phyloP scores from a whole-genome alignment of 1,284 basidiomycete species.

The Tilletia setariae region DNA sequence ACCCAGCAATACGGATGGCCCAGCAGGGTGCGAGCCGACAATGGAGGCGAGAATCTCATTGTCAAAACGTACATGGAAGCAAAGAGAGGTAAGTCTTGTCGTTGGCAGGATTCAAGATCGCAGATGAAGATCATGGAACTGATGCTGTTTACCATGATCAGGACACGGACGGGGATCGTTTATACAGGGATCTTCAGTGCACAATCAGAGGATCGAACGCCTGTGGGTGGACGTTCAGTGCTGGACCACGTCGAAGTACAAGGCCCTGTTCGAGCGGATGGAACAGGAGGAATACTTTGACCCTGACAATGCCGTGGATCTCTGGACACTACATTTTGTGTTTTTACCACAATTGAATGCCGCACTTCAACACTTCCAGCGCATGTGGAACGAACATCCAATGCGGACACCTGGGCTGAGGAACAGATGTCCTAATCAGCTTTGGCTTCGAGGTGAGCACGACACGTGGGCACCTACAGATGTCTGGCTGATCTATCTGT shows the following conservation, averaged over 20 bases:
- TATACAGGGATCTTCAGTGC: not conserved
- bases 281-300: no score
- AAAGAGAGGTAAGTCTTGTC: not conserved
- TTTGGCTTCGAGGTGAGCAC: not conserved
- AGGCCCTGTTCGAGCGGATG: not conserved
- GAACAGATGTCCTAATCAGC: not conserved
- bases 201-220: not conserved
- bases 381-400: slow-evolving; percentile 1
- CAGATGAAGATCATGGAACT: not conserved
- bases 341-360: not conserved
- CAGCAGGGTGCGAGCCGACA: not conserved
- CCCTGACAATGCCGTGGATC: no score
- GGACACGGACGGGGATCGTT: not conserved
- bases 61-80: not conserved
- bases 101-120: not conserved
- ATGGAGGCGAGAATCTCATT: slow-evolving; percentile 1
- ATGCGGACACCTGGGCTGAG: not conserved
- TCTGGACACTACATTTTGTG: not conserved
- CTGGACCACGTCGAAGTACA: not conserved
- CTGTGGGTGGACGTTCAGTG: not conserved
- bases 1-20: not conserved
- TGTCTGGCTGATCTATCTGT: no score
- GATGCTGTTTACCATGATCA: not conserved
- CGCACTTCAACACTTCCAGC: not conserved
- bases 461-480: no score